These are phyloP conservation scores for Leccinum obscurum DNA, from an alignment of 768 basidiomycete genomes.

Conservation along the genomic window DNA sequence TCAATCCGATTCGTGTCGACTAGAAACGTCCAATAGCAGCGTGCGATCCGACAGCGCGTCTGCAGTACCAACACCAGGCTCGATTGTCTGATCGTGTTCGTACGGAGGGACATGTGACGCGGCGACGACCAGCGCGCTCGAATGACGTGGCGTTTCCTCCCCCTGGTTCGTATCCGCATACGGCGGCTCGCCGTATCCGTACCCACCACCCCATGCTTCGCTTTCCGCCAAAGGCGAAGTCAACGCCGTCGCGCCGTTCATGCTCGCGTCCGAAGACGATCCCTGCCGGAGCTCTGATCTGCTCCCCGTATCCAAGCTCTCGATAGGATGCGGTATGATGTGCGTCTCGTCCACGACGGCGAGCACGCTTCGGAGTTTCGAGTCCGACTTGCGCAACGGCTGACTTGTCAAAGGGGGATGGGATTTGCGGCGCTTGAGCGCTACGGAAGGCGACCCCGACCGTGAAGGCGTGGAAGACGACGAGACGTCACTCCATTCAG, in stretches of 20 bases:
- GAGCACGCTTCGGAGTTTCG: slow-evolving; percentile 73
- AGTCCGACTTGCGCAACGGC: slow-evolving; percentile 54
- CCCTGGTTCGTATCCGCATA: slow-evolving; percentile 34
- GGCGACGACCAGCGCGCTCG: slow-evolving; percentile 26
- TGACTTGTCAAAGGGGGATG: slow-evolving; percentile 43
- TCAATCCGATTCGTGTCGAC: slow-evolving; percentile 16
- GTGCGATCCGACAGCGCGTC: slow-evolving; percentile 32
- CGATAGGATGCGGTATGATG: slow-evolving; percentile 33
- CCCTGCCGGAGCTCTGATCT: slow-evolving; percentile 25
- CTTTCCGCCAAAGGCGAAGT: slow-evolving; percentile 22
- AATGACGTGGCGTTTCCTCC: slow-evolving; percentile 49
- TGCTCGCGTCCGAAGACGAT: slow-evolving; percentile 22
- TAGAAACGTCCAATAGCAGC: slow-evolving; percentile 19
- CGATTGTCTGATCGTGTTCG: slow-evolving; percentile 24
- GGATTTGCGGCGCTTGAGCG: slow-evolving; percentile 49
- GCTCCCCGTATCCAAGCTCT: slow-evolving; percentile 14
- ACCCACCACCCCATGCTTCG: slow-evolving; percentile 39
- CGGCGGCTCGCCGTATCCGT: slow-evolving; percentile 42
- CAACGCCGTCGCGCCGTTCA: slow-evolving; percentile 24
- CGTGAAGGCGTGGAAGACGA: slow-evolving; percentile 46
- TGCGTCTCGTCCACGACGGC: slow-evolving; percentile 67
- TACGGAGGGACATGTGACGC: slow-evolving; percentile 25
- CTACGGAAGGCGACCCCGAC: slow-evolving; percentile 50
- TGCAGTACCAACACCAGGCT: slow-evolving; percentile 12
- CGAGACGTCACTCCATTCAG: slow-evolving; percentile 55